Evolutionary conservation across 1,284 basidiomycete genomes (phyloP).

Genomic region (Exobasidium rhododendri): DNA sequence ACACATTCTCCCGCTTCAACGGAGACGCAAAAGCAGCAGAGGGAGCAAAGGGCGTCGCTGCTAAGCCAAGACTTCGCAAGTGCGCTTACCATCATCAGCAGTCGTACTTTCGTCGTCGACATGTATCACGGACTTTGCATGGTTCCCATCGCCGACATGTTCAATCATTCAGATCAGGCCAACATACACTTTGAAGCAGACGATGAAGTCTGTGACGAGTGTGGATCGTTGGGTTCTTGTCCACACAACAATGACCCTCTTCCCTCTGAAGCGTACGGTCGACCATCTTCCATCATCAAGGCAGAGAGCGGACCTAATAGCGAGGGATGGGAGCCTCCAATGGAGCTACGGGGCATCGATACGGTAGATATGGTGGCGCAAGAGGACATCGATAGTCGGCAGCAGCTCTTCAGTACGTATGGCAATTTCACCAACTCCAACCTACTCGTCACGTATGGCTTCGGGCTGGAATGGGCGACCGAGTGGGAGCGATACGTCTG

Average conservation of each 20-base stretch:
- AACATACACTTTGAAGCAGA: conserved; percentile 48
- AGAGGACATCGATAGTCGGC: conserved; percentile 4
- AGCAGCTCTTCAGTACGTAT: conserved; percentile 45
- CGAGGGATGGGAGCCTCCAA: conserved; percentile 3
- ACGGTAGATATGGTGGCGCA: conserved; percentile 41
- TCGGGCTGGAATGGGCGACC: conserved; percentile 41
- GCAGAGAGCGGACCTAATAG: not conserved
- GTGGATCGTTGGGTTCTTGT: conserved; percentile 22
- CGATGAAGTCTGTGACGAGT: conserved; percentile 40
- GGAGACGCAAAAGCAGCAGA: not conserved
- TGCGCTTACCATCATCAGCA: conserved; percentile 38
- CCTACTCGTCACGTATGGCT: conserved; percentile 45
- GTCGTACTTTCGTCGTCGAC: conserved; percentile 46
- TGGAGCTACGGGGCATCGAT: conserved; percentile 11
- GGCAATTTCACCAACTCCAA: conserved; percentile 39
- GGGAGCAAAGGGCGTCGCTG: not conserved
- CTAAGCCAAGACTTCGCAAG: conserved; percentile 8
- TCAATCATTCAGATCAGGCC: conserved; percentile 38
- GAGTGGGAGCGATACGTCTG: conserved; percentile 36
- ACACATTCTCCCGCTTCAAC: not conserved
- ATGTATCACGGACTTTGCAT: conserved; percentile 35
- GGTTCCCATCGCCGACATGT: conserved; percentile 46
- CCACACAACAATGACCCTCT: conserved; percentile 7
- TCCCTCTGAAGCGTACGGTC: not conserved
- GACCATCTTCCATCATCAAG: not conserved